phyloP scores from a whole-genome alignment of 148 eudicot species.

The Spergularia bocconei region DNA sequence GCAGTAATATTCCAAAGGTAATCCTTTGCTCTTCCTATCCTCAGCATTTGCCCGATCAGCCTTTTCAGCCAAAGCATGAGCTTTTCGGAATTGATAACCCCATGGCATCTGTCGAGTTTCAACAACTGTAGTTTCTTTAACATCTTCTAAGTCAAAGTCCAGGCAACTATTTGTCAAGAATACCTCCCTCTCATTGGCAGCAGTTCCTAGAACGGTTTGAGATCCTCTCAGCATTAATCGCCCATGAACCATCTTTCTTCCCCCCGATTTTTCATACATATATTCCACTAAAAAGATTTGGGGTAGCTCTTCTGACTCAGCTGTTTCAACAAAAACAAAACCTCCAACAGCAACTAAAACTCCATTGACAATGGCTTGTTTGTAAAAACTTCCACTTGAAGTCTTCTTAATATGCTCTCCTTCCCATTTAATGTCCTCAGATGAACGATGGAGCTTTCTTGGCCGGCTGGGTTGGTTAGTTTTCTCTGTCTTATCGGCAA shows the following conservation, averaged over 20 bases:
- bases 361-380: conserved; percentile 57
- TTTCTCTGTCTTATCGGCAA: conserved; percentile 35
- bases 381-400: conserved; percentile 44
- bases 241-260: conserved; percentile 75
- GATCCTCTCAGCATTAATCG: conserved; percentile 68
- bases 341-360: conserved; percentile 52
- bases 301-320: conserved; percentile 39
- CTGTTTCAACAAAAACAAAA: conserved; percentile 59
- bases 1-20: conserved; percentile 80
- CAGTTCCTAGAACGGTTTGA: conserved; percentile 71
- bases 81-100: conserved; percentile 76
- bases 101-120: conserved; percentile 58
- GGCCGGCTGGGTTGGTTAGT: conserved; percentile 29
- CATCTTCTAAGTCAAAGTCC: conserved; percentile 64
- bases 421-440: conserved; percentile 58
- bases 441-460: conserved; percentile 36
- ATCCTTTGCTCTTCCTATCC: conserved; percentile 73
- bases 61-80: conserved; percentile 56
- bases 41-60: conserved; percentile 73
- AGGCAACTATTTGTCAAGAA: conserved; percentile 78
- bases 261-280: conserved; percentile 70
- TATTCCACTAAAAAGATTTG: conserved; percentile 81
- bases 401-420: conserved; percentile 52
- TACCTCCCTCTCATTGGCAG: conserved; percentile 81
- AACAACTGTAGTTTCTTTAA: conserved; percentile 43